Evolutionary conservation across 257 asterid species (phyloP).

Genomic region (Solanum sitiens): DNA sequence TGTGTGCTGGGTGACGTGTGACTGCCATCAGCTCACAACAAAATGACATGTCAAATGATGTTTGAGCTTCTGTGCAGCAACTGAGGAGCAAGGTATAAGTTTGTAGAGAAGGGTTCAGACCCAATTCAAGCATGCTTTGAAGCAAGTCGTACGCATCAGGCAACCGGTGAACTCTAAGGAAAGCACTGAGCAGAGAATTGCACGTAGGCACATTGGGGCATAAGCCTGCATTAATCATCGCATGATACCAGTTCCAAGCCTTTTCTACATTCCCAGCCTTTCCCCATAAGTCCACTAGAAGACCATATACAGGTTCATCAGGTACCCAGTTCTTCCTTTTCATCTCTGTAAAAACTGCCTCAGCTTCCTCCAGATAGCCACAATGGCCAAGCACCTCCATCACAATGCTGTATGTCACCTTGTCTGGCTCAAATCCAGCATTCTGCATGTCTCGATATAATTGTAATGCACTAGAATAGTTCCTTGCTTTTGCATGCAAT

Average conservation of each 20-base stretch:
- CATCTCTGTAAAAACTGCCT: conserved; percentile 82
- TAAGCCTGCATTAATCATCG: conserved; percentile 75
- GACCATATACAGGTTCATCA: conserved; percentile 93
- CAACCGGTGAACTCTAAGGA: conserved; percentile 82
- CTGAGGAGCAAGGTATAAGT: conserved; percentile 91
- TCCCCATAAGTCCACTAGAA: conserved; percentile 90
- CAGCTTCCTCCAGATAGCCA: conserved; percentile 88
- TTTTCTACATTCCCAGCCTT: conserved; percentile 80
- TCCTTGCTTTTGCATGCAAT: conserved; percentile 85
- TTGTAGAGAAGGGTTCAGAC: conserved; percentile 71
- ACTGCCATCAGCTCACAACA: conserved; percentile 75
- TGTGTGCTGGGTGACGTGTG: conserved; percentile 82
- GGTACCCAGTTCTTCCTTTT: conserved; percentile 90
- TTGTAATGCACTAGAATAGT: conserved; percentile 68
- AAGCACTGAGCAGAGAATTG: conserved; percentile 86
- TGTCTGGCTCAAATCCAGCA: conserved; percentile 92
- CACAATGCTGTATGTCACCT: conserved; percentile 85
- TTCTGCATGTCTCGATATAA: conserved; percentile 83
- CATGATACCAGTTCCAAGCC: conserved; percentile 84
- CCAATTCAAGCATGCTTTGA: conserved; percentile 66
- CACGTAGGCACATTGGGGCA: conserved; percentile 93
- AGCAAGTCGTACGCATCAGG: conserved; percentile 70
- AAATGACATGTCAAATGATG: conserved; percentile 56
- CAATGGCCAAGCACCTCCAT: conserved; percentile 99
- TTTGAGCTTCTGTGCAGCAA: conserved; percentile 81